Base-by-base conservation (phyloP, 1,284 basidiomycete species). In the Ustilago vetiveriae region DNA sequence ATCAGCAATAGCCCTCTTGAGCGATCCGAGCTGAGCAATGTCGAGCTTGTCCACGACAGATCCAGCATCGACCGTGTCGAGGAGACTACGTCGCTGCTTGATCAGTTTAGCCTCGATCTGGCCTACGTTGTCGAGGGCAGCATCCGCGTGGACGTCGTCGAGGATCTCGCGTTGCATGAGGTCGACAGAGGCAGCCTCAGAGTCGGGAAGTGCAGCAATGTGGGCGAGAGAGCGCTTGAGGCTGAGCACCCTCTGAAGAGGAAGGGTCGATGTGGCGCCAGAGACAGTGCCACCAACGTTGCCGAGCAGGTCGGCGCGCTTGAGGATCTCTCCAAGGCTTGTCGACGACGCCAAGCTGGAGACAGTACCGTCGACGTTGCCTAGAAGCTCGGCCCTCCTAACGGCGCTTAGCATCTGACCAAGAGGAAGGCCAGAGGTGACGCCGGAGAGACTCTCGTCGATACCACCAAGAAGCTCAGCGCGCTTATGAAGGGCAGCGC, bases 191-290 rank as follows among this genome's bases (percentile, higher is more conserved):
- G 29, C 52, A 13, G 55, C 40, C 13, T 41, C 43, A 13, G 45
- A 50, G 17, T 50, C 26, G 16, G 59, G 52, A 17, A 63, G 43
- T 19, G 59, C 59, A 6, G 26, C 32, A 21, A 63, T 41, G 47
- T 63, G 59, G 3, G 59, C 52, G 14, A 63, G 24, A 6, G 58
- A 46, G 7, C 58, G 51, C 51, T 62, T 55, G 30, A 55, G 51
- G 3, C 9, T 16, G 9, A 45, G 32, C 14, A 45, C 23, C 22
- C 14, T 6, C 5, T 35, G n/a, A 32, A 54, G 37, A 35, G 23
- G 41, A 19, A 62, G 13, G n/a, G 16, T 21, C 1, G 39, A 35
- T 6, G 24, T 26, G 13, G 43, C 14, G 19, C 41, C 58, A 6
- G 40, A 22, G 9, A 53, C 37, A 26, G 47, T 56, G 11, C 16